Percentiles rank a stretch among this genome's conserved stretches.
phyloP scores from a whole-genome alignment of 345 rosid genomes.

The Corchorus capsularis region DNA sequence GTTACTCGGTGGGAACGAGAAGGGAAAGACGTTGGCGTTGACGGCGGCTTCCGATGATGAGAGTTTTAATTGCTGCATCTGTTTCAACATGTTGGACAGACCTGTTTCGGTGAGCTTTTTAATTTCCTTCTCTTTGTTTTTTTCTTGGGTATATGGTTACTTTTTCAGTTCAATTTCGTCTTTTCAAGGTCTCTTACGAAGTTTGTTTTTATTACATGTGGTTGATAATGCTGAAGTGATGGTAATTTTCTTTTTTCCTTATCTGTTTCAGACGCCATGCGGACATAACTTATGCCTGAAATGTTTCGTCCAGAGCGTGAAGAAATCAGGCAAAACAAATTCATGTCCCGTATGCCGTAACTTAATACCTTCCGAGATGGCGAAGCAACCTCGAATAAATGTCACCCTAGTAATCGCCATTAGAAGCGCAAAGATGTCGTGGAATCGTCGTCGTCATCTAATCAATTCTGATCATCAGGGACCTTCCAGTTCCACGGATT shows the following conservation, averaged over 20 bases:
- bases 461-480: conserved; percentile 23
- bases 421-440: conserved; percentile 50
- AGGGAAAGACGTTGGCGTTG: background rate
- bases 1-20: conserved; percentile 27
- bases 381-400: conserved; percentile 58
- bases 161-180: background rate
- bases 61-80: conserved; percentile 37
- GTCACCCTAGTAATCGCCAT: conserved; percentile 48
- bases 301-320: conserved; percentile 55
- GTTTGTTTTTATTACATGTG: background rate
- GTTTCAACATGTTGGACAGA: conserved; percentile 34
- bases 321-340: conserved; percentile 32
- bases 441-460: background rate
- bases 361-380: conserved; percentile 47
- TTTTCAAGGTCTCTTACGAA: background rate
- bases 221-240: background rate
- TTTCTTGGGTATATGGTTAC: too few relatives aligned
- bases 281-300: conserved; percentile 66
- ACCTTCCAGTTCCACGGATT: conserved; percentile 35
- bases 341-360: conserved; percentile 58
- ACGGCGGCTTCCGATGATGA: conserved; percentile 16
- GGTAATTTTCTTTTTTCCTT: conserved; percentile 11
- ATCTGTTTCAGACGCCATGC: conserved; percentile 53
- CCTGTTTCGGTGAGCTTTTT: conserved; percentile 40
- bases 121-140: background rate